These are phyloP conservation scores for Escovopsis sp. DNA, from an alignment of 2,329 filamentous ascomycete genomes.

Conservation along the genomic window DNA sequence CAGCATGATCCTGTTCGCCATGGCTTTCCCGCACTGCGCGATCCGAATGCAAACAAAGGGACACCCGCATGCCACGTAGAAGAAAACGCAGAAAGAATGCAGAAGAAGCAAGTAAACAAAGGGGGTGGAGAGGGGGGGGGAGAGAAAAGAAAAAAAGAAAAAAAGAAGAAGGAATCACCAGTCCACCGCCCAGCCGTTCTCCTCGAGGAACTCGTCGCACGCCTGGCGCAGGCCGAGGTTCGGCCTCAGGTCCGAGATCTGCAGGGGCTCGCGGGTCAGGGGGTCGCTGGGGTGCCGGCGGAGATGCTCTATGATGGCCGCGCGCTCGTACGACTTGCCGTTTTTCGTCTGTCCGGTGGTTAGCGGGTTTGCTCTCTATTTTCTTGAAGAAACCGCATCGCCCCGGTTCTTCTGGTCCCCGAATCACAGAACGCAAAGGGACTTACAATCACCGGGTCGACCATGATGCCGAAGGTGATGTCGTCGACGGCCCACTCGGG, in stretches of 20 bases:
- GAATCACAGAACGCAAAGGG: no score
- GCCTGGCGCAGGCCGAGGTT: constrained; percentile 73
- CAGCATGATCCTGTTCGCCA: no score
- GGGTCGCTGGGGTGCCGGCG: constrained; percentile 65
- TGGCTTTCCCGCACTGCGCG: no score
- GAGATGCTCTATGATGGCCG: constrained; percentile 75
- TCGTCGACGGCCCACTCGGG: constrained; percentile 68
- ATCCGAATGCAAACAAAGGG: neutral
- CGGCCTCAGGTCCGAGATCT: constrained; percentile 54
- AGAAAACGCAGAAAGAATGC: neutral
- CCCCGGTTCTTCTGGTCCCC: no score
- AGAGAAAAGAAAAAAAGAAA: neutral
- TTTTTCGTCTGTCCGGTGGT: constrained; percentile 48
- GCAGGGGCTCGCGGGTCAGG: constrained; percentile 63
- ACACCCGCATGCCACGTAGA: no score
- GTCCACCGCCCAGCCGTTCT: constrained; percentile 87
- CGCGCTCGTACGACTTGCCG: constrained; percentile 80
- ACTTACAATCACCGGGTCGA: constrained; percentile 49
- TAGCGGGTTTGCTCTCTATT: no score
- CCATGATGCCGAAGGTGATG: constrained; percentile 60
- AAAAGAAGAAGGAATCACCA: constrained; percentile 39
- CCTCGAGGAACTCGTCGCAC: constrained; percentile 68
- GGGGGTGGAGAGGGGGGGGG: neutral
- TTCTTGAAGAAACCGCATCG: no score
- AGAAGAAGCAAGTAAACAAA: neutral